Base-by-base conservation (phyloP, 352 stramenopile species). In the Aphanomyces stellatus region DNA sequence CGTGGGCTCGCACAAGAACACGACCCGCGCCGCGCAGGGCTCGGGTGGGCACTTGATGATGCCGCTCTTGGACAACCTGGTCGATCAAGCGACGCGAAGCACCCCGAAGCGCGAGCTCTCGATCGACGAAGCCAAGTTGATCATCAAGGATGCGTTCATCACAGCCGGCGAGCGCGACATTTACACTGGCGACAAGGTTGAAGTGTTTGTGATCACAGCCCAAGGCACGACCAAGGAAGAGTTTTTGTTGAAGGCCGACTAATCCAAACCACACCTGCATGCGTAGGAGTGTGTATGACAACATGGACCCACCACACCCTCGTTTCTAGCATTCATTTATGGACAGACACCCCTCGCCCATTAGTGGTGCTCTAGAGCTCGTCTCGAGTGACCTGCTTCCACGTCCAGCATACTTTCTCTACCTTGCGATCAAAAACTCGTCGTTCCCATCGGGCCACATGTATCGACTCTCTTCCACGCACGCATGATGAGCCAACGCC, bases 61-160 rank as follows among this genome's bases (percentile, higher is more conserved):
- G 74, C 97, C 97, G n/a, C 72, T 99, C 42, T 85, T 99, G 53
- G 96, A 99, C 82, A 99, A 99, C 82, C 71, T 98, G 34, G 96
- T 99, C 63, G 86, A 91, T 51, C 90, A 98, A 65, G 75, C 90
- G 59, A 80, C 75, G n/a, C 88, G 96, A 71, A 77, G 85, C 35
- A 94, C 99, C 81, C 81, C 91, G 11, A 98, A 98, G 76, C 78
- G 82, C 53, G 82, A 93, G 33, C 79, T 98, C 33, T 87, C 82
- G 33, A 75, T 88, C 25, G 88, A 97, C 59, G 93, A 99, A 76
- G 91, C 96, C 37, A 97, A 99, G 72, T 88, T 98, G 72, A 97
- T 99, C 74, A 95, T 99, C 71, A 99, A 99, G 85, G 96, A 99
- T 74, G 91, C 91, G 13, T 99, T 99, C 76, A 85, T 99, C 69